Evolutionary conservation across 345 rosid genomes (phyloP), one percentile per base, ranked within the genome.

Genomic region (Linum trigynum): DNA sequence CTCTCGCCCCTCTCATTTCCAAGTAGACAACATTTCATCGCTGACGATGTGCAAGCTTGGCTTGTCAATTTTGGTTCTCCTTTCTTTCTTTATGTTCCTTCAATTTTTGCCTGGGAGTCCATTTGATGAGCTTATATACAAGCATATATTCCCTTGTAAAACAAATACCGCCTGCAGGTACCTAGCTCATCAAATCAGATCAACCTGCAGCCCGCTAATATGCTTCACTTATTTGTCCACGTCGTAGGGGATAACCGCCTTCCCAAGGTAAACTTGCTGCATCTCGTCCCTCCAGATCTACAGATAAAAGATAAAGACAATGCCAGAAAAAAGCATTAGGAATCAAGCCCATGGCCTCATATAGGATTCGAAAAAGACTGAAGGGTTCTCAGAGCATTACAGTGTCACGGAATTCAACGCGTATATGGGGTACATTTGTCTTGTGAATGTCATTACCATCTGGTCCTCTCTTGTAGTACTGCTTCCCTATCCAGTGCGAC

Each of bases 231-330:
- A 91, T 69, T 84, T 75, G 69, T 87, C 89, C 65, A 90, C 74
- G 59, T 77, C 95, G 9, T 74, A 70, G 3, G 90, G 83, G 67
- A 81, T 69, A 42, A 60, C 12, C 5, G 90, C 89, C 63, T 81
- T 79, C 75, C 88, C 86, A 9, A 78, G 75, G 76, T 91, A 95
- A 70, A 95, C 96, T 66, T 75, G 88, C 55, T 73, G 91, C 96
- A 95, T 79, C 83, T 95, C 98, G 65, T 89, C 97, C 69, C 83
- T 85, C 99, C 99, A 95, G 43, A 91, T 91, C 96, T 95, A 82
- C 69, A 55, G 12, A 43, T 1, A 57, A 6, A 23, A n/a, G 15
- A 15, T 7, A 57, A 17, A 57, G 36, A 17, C 16, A 5, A 23
- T 17, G 2, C 3, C 7, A 5, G 7, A 57, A 7, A 2, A 57